Conservation (phyloP, 257 asterid species). For the Solanum chaucha region DNA sequence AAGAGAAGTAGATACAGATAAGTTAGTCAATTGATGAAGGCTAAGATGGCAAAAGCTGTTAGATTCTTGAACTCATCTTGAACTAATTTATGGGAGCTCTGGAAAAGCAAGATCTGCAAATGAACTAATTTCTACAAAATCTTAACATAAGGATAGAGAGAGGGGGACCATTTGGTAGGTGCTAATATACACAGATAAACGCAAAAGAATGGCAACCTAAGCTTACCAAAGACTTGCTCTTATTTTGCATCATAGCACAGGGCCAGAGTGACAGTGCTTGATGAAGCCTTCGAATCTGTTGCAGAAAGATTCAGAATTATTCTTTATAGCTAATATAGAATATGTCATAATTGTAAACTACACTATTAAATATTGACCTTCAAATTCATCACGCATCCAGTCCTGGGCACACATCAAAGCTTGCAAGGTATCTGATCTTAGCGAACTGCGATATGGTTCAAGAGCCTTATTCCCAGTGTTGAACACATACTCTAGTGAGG, state of each 20-base stretch:
- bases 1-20: background rate
- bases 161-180: background rate
- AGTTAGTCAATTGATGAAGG: background rate
- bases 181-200: background rate
- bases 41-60: background rate
- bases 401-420: constrained; percentile 86
- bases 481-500: constrained; percentile 38
- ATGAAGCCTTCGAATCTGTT: constrained; percentile 4
- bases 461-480: constrained; percentile 46
- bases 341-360: background rate
- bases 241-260: background rate
- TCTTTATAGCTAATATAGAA: background rate
- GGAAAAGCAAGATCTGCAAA: background rate
- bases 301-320: background rate
- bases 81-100: background rate
- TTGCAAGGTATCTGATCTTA: constrained; percentile 63
- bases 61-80: background rate
- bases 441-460: constrained; percentile 42
- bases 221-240: background rate
- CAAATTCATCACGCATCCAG: constrained; percentile 55
- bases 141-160: background rate
- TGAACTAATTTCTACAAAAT: background rate
- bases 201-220: background rate
- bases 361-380: constrained; percentile 10
- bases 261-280: background rate